Conservation (phyloP, 1,284 basidiomycete genomes). For the Amylostereum chailletii region DNA sequence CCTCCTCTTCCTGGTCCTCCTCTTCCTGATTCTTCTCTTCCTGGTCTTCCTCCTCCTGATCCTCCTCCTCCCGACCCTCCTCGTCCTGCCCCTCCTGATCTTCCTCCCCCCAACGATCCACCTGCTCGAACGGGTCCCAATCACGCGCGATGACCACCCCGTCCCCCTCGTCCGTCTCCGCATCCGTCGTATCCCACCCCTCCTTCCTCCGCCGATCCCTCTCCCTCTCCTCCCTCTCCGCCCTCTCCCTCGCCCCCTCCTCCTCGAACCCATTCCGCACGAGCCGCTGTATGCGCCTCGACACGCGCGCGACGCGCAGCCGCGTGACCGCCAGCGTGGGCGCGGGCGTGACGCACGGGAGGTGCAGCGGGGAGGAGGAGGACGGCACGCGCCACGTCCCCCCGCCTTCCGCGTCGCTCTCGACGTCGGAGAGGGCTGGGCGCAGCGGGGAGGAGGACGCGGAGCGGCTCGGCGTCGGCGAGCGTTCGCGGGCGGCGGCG, state of each 20-base stretch:
- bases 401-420: background rate
- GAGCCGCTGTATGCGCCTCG: constrained; percentile 17
- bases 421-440: constrained; percentile 4
- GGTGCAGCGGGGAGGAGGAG: constrained; percentile 9
- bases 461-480: constrained; percentile 2
- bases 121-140: background rate
- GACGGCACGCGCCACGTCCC: background rate
- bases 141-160: background rate
- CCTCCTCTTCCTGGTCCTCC: constrained; percentile 14
- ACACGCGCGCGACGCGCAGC: constrained; percentile 18
- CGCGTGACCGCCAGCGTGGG: constrained; percentile 10
- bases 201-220: constrained; percentile 2
- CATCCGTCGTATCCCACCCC: constrained; percentile 2
- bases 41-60: constrained; percentile 14
- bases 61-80: constrained; percentile 11
- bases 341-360: constrained; percentile 12
- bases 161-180: background rate
- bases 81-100: constrained; percentile 7
- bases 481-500: constrained; percentile 15
- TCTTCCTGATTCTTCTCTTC: constrained; percentile 4
- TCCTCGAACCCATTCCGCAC: constrained; percentile 16
- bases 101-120: constrained; percentile 4
- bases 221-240: constrained; percentile 3
- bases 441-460: constrained; percentile 2
- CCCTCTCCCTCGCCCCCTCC: constrained; percentile 8